phyloP scores from a whole-genome alignment of 805 yeast species.

The Teunomyces pallodes region DNA sequence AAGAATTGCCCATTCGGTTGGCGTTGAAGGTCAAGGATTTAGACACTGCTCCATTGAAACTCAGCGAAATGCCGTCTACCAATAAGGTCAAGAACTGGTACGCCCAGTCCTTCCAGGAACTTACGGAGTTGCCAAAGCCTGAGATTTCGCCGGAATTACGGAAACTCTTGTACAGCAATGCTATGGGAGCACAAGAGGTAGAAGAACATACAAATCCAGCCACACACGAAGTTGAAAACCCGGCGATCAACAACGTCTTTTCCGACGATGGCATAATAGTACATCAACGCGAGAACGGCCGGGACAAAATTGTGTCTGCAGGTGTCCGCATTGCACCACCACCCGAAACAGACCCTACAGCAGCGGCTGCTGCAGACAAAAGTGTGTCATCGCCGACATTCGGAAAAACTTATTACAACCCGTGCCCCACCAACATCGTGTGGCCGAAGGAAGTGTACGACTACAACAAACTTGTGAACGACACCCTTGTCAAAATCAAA shows the following conservation, averaged over 20 bases:
- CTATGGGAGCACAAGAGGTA: not conserved
- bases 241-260: conserved; percentile 39
- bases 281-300: conserved; percentile 9
- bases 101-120: conserved; percentile 83
- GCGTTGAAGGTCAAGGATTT: conserved; percentile 85
- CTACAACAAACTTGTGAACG: conserved; percentile 67
- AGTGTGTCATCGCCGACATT: conserved; percentile 34
- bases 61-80: conserved; percentile 72
- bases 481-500: conserved; percentile 67
- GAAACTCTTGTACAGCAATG: conserved; percentile 28
- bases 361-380: conserved; percentile 4
- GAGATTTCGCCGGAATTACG: conserved; percentile 42
- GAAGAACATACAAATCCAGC: conserved; percentile 24
- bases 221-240: conserved; percentile 26
- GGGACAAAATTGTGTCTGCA: conserved; percentile 15
- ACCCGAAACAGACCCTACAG: too few species aligned
- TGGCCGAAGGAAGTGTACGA: conserved; percentile 76
- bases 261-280: conserved; percentile 54
- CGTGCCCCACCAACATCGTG: conserved; percentile 50
- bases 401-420: conserved; percentile 49
- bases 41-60: conserved; percentile 74
- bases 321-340: conserved; percentile 5
- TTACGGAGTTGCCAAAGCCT: conserved; percentile 64
- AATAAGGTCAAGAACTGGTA: conserved; percentile 82
- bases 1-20: conserved; percentile 82